Conservation (phyloP, 2,329 filamentous ascomycete species). For the Aspergillus luchuensis region DNA sequence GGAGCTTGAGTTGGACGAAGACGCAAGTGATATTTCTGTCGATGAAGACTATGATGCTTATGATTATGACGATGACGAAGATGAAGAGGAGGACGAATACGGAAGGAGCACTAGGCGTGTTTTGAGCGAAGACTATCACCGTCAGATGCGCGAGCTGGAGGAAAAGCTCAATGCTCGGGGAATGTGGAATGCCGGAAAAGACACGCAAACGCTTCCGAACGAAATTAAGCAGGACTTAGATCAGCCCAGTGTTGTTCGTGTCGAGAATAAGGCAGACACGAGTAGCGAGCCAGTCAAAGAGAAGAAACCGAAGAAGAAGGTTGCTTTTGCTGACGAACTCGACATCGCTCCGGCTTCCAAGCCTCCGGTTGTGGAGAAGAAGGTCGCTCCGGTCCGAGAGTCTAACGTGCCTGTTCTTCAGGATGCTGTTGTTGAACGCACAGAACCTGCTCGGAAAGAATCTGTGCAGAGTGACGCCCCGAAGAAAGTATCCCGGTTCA, state of each 20-base stretch:
- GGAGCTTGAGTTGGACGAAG: conserved; percentile 80
- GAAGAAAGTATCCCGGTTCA: conserved; percentile 50
- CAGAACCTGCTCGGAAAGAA: conserved; percentile 23
- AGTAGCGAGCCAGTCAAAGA: conserved; percentile 16
- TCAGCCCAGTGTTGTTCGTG: conserved; percentile 26
- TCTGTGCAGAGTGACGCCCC: conserved; percentile 25
- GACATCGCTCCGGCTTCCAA: conserved; percentile 64
- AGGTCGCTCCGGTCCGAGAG: conserved; percentile 30
- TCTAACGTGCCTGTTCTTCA: conserved; percentile 39
- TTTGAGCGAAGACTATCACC: conserved; percentile 73
- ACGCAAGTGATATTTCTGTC: conserved; percentile 50
- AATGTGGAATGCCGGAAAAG: conserved; percentile 61
- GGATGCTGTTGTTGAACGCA: conserved; percentile 50
- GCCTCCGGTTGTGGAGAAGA: conserved; percentile 29
- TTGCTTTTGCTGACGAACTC: conserved; percentile 75
- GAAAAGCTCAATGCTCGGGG: conserved; percentile 65
- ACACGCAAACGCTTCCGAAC: conserved; percentile 36
- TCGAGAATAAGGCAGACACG: conserved; percentile 26
- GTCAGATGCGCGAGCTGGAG: conserved; percentile 84
- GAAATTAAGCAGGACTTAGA: conserved; percentile 36
- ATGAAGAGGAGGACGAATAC: conserved; percentile 72
- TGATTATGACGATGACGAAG: conserved; percentile 52
- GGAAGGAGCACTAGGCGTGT: conserved; percentile 70
- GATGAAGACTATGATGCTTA: conserved; percentile 60
- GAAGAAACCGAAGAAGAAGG: conserved; percentile 61